These are phyloP conservation scores for Hygrophoropsis aurantiaca DNA, from an alignment of 768 basidiomycete species.

Conservation along the genomic window DNA sequence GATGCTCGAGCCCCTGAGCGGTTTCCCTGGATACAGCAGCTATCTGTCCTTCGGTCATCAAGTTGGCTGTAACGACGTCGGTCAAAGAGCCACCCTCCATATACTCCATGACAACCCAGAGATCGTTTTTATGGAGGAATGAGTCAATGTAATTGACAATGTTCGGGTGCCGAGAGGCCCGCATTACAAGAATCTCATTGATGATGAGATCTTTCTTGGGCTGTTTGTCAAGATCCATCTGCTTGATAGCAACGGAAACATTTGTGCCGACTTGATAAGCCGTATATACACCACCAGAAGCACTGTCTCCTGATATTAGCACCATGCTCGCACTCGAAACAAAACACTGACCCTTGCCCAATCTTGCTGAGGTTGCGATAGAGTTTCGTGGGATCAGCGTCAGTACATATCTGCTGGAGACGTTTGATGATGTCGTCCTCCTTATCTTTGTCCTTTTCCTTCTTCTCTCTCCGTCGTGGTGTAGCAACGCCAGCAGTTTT, in stretches of 20 bases:
- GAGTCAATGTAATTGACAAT: constrained; percentile 99
- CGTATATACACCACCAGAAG: constrained; percentile 97
- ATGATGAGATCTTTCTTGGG: constrained; percentile 99
- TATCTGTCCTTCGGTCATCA: constrained; percentile 99
- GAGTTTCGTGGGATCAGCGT: constrained; percentile 92
- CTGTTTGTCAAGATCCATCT: constrained; percentile 99
- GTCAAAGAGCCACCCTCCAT: constrained; percentile 97
- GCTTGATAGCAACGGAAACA: constrained; percentile 95
- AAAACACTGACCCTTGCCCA: constrained; percentile 82
- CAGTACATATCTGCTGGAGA: constrained; percentile 92
- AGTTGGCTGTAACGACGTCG: constrained; percentile 83
- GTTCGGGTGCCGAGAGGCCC: constrained; percentile 93
- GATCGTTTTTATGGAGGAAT: constrained; percentile 94
- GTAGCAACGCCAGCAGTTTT: constrained; percentile 75
- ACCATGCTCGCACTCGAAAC: neutral
- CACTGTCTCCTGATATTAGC: constrained; percentile 45
- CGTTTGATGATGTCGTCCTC: constrained; percentile 91
- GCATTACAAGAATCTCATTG: constrained; percentile 99
- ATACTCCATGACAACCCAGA: constrained; percentile 99
- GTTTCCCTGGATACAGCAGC: constrained; percentile 95
- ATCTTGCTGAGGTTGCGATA: constrained; percentile 95
- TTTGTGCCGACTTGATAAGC: constrained; percentile 97
- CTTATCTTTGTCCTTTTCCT: constrained; percentile 73
- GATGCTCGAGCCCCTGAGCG: constrained; percentile 88
- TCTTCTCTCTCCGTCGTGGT: constrained; percentile 83